Percentiles rank a stretch among this genome's conserved stretches.
Evolutionary conservation across 345 rosid genomes (phyloP).

Genomic region (Lepidium didymum): DNA sequence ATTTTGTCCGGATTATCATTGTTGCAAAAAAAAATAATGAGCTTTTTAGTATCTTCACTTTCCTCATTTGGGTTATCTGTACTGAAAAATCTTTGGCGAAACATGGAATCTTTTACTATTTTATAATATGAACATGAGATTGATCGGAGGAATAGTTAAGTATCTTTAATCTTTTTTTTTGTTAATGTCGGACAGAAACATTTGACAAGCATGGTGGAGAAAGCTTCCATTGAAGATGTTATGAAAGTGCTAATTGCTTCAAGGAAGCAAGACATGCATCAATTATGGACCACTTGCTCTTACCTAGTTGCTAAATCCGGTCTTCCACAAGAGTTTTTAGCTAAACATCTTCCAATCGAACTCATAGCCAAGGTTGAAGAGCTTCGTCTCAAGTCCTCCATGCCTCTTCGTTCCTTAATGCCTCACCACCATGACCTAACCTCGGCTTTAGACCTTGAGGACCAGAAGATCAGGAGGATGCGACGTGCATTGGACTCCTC

Average conservation of each 20-base stretch:
- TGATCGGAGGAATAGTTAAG: background rate
- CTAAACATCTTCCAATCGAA: conserved; percentile 83
- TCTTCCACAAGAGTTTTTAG: conserved; percentile 76
- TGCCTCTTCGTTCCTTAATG: conserved; percentile 55
- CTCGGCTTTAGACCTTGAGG: conserved; percentile 69
- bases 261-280: conserved; percentile 95
- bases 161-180: background rate
- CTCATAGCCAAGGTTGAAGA: conserved; percentile 91
- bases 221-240: conserved; percentile 92
- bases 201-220: conserved; percentile 90
- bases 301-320: conserved; percentile 96
- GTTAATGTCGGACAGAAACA: conserved; percentile 51
- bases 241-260: conserved; percentile 97
- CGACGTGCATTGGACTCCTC: conserved; percentile 89
- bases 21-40: too few species aligned
- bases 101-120: background rate
- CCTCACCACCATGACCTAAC: conserved; percentile 51
- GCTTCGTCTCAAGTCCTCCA: conserved; percentile 74
- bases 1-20: too few species aligned
- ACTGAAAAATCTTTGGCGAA: background rate
- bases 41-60: too few species aligned
- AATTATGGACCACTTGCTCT: conserved; percentile 92
- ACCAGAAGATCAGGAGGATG: conserved; percentile 89
- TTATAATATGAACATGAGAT: background rate
- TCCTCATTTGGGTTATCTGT: background rate